These are phyloP conservation scores for Pisolithus thermaeus DNA, from an alignment of 1,284 basidiomycete species.

Conservation along the genomic window DNA sequence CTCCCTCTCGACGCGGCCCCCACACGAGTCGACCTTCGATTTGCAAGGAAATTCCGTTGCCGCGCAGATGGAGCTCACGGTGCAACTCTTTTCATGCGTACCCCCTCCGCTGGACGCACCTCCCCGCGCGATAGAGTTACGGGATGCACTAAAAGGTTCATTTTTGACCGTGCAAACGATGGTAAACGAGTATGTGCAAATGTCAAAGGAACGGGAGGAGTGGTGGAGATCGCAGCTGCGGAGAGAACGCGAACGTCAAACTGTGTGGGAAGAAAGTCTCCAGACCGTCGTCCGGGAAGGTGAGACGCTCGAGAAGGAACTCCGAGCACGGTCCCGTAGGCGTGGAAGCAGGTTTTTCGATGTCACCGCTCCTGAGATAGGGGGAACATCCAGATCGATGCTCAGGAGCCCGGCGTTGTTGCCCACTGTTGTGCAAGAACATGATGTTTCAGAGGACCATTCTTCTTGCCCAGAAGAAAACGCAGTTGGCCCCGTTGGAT, in stretches of 20 bases:
- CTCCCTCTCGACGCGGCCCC: slow-evolving; percentile 46
- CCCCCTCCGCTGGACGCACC: slow-evolving; percentile 32
- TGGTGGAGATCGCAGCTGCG: slow-evolving; percentile 66
- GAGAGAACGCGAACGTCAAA: slow-evolving; percentile 69
- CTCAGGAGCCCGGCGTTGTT: slow-evolving; percentile 13
- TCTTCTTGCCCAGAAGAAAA: slow-evolving; percentile 1
- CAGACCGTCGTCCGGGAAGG: slow-evolving; percentile 84
- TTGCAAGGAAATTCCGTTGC: slow-evolving; percentile 71
- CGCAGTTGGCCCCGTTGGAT: background rate
- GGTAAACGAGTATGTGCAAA: slow-evolving; percentile 65
- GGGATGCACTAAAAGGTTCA: slow-evolving; percentile 59
- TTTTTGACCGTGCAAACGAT: slow-evolving; percentile 54
- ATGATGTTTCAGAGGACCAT: background rate
- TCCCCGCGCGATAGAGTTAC: slow-evolving; percentile 41
- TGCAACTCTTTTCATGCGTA: slow-evolving; percentile 60
- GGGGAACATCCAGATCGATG: slow-evolving; percentile 24
- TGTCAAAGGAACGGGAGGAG: slow-evolving; percentile 77
- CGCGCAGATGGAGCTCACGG: slow-evolving; percentile 76
- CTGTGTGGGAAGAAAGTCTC: slow-evolving; percentile 91
- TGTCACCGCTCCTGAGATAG: slow-evolving; percentile 17
- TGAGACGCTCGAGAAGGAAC: slow-evolving; percentile 77
- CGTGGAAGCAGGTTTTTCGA: slow-evolving; percentile 52
- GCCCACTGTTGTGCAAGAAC: slow-evolving; percentile 12
- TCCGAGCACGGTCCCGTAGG: slow-evolving; percentile 54
- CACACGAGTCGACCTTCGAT: slow-evolving; percentile 65